These are phyloP conservation scores for Adansonia madagascariensis DNA, from an alignment of 441 rosid species.

Conservation along the genomic window DNA sequence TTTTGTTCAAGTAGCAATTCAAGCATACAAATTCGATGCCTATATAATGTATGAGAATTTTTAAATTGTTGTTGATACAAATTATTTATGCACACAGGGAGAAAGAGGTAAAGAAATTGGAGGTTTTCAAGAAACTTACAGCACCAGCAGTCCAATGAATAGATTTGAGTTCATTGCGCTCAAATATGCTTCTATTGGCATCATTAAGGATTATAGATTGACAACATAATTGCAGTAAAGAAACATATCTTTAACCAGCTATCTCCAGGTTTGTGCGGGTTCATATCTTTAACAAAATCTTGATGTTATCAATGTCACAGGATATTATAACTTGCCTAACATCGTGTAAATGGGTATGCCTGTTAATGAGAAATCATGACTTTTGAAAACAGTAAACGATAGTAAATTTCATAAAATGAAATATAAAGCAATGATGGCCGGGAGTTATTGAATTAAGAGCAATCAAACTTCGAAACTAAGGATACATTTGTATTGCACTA, in stretches of 20 bases:
- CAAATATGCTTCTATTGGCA: conserved; percentile 68
- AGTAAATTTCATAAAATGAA: not conserved
- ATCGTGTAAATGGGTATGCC: no score
- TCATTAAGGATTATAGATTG: conserved; percentile 39
- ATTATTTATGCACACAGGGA: not conserved
- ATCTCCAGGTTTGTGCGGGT: not conserved
- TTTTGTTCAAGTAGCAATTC: no score
- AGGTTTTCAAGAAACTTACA: conserved; percentile 45
- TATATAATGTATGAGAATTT: not conserved
- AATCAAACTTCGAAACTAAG: conserved; percentile 37
- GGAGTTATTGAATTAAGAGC: not conserved
- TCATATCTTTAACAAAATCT: no score
- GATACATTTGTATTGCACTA: conserved; percentile 94
- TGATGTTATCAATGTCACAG: no score
- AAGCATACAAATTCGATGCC: no score
- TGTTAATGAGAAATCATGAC: no score
- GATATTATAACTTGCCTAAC: no score
- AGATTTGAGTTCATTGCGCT: conserved; percentile 66
- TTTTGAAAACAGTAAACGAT: no score
- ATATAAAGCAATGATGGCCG: not conserved
- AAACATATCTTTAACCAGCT: not conserved
- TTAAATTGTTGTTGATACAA: not conserved
- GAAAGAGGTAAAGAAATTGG: conserved; percentile 16
- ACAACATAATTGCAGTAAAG: no score
- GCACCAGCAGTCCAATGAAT: conserved; percentile 78